Conservation (phyloP, 768 basidiomycete genomes). For the Pleurotus pulmonarius region DNA sequence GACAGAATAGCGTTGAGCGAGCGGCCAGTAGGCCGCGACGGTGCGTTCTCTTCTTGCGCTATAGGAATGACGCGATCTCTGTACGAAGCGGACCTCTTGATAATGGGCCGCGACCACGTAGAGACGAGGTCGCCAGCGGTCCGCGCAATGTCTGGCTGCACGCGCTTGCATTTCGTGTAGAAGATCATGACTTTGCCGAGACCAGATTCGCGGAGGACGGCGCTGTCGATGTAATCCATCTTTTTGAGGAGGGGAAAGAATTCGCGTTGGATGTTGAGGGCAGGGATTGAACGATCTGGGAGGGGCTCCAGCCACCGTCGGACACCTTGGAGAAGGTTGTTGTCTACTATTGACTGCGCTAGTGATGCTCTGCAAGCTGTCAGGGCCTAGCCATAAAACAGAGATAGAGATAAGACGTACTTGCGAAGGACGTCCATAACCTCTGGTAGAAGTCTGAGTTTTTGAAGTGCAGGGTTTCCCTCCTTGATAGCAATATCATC, state of each 20-base stretch:
- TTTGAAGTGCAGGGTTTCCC: conserved; percentile 78
- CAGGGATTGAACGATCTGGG: conserved; percentile 87
- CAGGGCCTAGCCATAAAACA: conserved; percentile 4
- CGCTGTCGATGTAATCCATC: conserved; percentile 90
- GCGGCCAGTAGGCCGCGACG: conserved; percentile 29
- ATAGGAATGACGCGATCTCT: conserved; percentile 68
- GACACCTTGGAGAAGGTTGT: conserved; percentile 89
- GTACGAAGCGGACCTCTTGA: conserved; percentile 84
- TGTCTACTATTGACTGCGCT: conserved; percentile 91
- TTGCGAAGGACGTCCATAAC: conserved; percentile 93
- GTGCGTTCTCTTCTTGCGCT: conserved; percentile 35
- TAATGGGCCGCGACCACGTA: conserved; percentile 86
- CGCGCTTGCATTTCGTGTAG: conserved; percentile 94
- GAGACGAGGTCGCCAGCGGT: conserved; percentile 83
- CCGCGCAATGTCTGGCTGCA: conserved; percentile 75
- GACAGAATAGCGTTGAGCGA: conserved; percentile 71
- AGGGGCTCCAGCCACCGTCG: conserved; percentile 92
- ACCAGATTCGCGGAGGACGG: conserved; percentile 86
- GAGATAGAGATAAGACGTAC: conserved; percentile 41
- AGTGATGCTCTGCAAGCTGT: conserved; percentile 60
- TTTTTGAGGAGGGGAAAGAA: conserved; percentile 80
- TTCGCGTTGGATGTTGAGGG: conserved; percentile 92
- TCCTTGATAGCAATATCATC: conserved; percentile 79
- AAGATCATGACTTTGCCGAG: conserved; percentile 89
- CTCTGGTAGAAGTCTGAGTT: conserved; percentile 80